Percentiles rank a stretch among this genome's conserved stretches.
phyloP scores from a whole-genome alignment of 2,329 filamentous ascomycete genomes.

The Macrophomina phaseolina region DNA sequence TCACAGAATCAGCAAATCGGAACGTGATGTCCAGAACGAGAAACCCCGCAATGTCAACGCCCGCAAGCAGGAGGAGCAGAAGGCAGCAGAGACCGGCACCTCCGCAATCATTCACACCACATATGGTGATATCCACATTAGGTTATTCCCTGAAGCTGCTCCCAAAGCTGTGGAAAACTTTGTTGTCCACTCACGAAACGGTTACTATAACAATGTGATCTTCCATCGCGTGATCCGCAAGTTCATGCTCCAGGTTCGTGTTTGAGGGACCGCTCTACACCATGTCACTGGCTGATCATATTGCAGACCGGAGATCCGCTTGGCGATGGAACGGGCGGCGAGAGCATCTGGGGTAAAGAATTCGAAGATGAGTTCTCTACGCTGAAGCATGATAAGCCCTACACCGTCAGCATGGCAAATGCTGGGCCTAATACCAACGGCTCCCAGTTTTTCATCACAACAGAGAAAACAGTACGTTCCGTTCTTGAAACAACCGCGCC shows the following conservation, averaged over 20 bases:
- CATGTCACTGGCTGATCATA: neutral
- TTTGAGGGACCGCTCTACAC: constrained; percentile 36
- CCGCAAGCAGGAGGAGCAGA: constrained; percentile 57
- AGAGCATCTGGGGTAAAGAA: constrained; percentile 90
- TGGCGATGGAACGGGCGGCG: constrained; percentile 87
- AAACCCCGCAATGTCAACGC: constrained; percentile 65
- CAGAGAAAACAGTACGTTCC: constrained; percentile 81
- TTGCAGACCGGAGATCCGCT: constrained; percentile 75
- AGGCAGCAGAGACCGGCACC: constrained; percentile 74
- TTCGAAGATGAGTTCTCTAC: constrained; percentile 94
- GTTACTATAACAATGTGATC: constrained; percentile 97
- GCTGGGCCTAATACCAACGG: constrained; percentile 94
- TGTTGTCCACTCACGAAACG: constrained; percentile 83
- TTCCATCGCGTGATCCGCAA: constrained; percentile 97
- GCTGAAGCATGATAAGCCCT: constrained; percentile 92
- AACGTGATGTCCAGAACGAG: constrained; percentile 93
- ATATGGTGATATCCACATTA: constrained; percentile 90
- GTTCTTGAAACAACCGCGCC: too few species aligned
- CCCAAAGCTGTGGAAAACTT: constrained; percentile 98
- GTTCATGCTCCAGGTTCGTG: constrained; percentile 80
- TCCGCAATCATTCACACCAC: constrained; percentile 89
- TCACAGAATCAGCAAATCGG: constrained; percentile 71
- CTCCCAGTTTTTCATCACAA: constrained; percentile 98
- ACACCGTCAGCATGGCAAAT: constrained; percentile 97
- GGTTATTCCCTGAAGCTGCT: constrained; percentile 89